Percentiles rank a stretch among this genome's conserved stretches.
Conservation (phyloP, 768 basidiomycete genomes). For the Rhodosporidiobolus odoratus region DNA sequence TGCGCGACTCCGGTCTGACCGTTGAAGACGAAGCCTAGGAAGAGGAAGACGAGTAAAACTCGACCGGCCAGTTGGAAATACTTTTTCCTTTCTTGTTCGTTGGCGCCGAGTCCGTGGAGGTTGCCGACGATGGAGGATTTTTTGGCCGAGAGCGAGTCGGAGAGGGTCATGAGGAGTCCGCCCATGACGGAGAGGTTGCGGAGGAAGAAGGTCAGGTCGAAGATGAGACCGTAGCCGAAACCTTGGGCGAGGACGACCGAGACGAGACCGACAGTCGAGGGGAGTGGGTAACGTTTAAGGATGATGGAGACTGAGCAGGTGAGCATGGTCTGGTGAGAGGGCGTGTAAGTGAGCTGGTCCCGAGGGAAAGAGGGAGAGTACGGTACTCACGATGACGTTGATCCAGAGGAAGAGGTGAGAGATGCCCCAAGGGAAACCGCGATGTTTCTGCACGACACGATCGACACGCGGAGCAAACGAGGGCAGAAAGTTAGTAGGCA, state of each 20-base stretch:
- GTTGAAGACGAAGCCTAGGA: constrained; percentile 79
- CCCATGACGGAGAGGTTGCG: constrained; percentile 97
- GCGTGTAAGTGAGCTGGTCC: neutral
- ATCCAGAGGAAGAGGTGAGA: constrained; percentile 86
- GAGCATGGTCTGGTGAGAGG: constrained; percentile 70
- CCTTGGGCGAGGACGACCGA: constrained; percentile 90
- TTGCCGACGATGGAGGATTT: constrained; percentile 79
- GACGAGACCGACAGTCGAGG: constrained; percentile 81
- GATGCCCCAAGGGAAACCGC: constrained; percentile 90
- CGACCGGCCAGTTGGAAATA: constrained; percentile 94
- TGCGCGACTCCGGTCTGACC: constrained; percentile 33
- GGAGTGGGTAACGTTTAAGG: constrained; percentile 77
- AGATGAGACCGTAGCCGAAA: constrained; percentile 97
- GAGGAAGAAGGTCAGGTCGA: constrained; percentile 99
- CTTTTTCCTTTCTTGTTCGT: constrained; percentile 95
- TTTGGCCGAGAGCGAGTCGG: constrained; percentile 82
- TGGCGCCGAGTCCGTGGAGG: constrained; percentile 63
- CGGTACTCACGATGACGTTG: constrained; percentile 79
- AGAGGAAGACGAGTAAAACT: constrained; percentile 95
- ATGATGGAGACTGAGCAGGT: constrained; percentile 78
- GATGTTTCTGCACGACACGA: constrained; percentile 58
- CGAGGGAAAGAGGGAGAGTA: neutral
- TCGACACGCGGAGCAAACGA: too few species aligned
- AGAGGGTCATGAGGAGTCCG: constrained; percentile 98
- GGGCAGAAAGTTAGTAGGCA: too few species aligned